Conservation (phyloP, 768 basidiomycete species). For the Rickenella mellea region DNA sequence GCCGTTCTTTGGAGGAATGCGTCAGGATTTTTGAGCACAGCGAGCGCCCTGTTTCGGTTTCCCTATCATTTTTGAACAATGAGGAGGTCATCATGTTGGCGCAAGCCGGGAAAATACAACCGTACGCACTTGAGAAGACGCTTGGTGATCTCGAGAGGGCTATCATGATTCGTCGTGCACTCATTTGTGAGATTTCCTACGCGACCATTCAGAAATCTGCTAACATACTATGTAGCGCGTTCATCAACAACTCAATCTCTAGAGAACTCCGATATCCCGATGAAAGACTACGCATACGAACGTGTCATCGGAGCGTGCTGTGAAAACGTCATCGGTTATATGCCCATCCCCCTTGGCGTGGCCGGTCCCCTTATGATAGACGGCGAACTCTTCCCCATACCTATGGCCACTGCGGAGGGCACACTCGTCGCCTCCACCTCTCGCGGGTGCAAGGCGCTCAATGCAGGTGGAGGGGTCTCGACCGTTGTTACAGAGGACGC, state of each 20-base stretch:
- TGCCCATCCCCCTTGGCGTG: slow-evolving; percentile 92
- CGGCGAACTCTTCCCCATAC: slow-evolving; percentile 75
- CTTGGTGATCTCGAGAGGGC: slow-evolving; percentile 84
- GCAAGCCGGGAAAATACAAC: slow-evolving; percentile 86
- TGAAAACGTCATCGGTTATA: slow-evolving; percentile 97
- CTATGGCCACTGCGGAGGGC: slow-evolving; percentile 99
- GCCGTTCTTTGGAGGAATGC: slow-evolving; percentile 62
- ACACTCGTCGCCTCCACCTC: slow-evolving; percentile 97
- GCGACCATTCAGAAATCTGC: no score
- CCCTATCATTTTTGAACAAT: slow-evolving; percentile 63
- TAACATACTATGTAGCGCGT: slow-evolving; percentile 45
- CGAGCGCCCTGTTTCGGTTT: slow-evolving; percentile 47
- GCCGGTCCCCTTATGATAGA: slow-evolving; percentile 94
- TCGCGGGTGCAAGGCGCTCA: slow-evolving; percentile 95
- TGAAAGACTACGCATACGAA: slow-evolving; percentile 84
- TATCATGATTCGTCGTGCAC: slow-evolving; percentile 73
- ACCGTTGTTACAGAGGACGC: slow-evolving; percentile 91
- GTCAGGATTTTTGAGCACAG: slow-evolving; percentile 72
- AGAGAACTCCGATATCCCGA: slow-evolving; percentile 76
- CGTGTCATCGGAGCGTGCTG: slow-evolving; percentile 95
- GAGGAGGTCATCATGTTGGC: slow-evolving; percentile 86
- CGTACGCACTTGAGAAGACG: slow-evolving; percentile 94
- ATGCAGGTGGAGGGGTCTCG: slow-evolving; percentile 89
- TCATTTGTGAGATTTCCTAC: slow-evolving; percentile 84
- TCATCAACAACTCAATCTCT: slow-evolving; percentile 76